Conservation (phyloP, 2,329 filamentous ascomycete genomes). For the Hymenoscyphus scutula region DNA sequence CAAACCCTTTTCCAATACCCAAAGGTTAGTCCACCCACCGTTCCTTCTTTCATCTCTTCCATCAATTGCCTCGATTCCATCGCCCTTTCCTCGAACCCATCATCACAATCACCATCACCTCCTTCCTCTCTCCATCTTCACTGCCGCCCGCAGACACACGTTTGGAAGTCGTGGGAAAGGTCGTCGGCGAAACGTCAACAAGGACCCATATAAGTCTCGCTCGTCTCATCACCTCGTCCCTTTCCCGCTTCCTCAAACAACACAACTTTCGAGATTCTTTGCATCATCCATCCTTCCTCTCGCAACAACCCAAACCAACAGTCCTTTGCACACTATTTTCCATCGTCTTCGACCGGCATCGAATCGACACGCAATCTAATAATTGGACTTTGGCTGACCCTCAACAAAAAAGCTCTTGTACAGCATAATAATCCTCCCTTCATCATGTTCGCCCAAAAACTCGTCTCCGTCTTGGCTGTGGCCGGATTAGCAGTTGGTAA, state of each 20-base stretch:
- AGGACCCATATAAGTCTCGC: slow-evolving; percentile 7
- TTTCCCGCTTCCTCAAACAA: slow-evolving; percentile 12
- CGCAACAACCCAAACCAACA: slow-evolving; percentile 13
- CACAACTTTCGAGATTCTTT: slow-evolving; percentile 17
- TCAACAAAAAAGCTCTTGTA: slow-evolving; percentile 19
- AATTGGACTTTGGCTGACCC: slow-evolving; percentile 18
- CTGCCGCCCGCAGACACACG: no score
- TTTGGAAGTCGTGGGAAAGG: background rate
- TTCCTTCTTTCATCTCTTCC: background rate
- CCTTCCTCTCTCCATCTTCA: background rate
- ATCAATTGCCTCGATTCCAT: background rate
- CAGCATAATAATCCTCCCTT: slow-evolving; percentile 25
- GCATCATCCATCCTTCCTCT: slow-evolving; percentile 17
- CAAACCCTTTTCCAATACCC: background rate
- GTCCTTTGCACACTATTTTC: slow-evolving; percentile 16
- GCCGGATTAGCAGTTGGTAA: slow-evolving; percentile 30
- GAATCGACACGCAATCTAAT: slow-evolving; percentile 22
- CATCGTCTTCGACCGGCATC: slow-evolving; percentile 21
- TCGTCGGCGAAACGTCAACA: background rate
- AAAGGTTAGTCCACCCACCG: background rate
- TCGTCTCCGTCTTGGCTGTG: slow-evolving; percentile 28
- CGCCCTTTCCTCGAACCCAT: background rate
- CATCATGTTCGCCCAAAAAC: slow-evolving; percentile 29
- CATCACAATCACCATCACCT: background rate
- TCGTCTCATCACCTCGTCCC: slow-evolving; percentile 9